Conservation (phyloP, 2,329 filamentous ascomycete genomes). For the Fusarium subtropicale region DNA sequence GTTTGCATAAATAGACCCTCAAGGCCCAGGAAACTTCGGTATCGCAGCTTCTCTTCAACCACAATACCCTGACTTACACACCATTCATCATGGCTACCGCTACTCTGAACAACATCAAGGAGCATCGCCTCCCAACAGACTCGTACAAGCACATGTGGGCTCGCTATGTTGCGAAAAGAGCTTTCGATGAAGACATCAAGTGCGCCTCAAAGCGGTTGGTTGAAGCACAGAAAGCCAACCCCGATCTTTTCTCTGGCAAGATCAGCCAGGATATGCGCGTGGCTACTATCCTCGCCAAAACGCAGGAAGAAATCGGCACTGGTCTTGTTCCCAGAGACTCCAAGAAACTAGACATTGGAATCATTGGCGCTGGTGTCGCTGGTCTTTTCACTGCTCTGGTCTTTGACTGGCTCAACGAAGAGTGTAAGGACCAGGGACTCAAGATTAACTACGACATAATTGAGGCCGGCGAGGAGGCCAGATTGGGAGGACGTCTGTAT, state of each 20-base stretch:
- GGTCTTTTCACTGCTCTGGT: conserved; percentile 20
- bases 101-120: not conserved
- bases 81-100: not conserved
- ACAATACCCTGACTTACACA: not conserved
- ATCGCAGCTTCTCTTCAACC: not conserved
- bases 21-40: not conserved
- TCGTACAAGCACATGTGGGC: conserved; percentile 5
- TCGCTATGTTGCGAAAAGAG: not conserved
- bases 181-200: not conserved
- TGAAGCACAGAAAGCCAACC: not conserved
- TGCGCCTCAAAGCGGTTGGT: not conserved
- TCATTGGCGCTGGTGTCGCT: conserved; percentile 23
- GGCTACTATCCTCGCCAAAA: not conserved
- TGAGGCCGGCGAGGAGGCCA: conserved; percentile 45
- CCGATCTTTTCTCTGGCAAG: not conserved
- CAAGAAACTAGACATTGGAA: not conserved
- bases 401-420: conserved; percentile 23
- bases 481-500: conserved; percentile 53
- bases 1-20: not conserved
- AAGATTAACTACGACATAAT: conserved; percentile 54
- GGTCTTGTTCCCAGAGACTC: not conserved
- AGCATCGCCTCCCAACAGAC: not conserved
- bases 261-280: not conserved
- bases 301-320: not conserved
- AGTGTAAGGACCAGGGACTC: conserved; percentile 6